Conservation (phyloP, 2,329 filamentous ascomycete genomes). For the Verticillium zaregamsianum region DNA sequence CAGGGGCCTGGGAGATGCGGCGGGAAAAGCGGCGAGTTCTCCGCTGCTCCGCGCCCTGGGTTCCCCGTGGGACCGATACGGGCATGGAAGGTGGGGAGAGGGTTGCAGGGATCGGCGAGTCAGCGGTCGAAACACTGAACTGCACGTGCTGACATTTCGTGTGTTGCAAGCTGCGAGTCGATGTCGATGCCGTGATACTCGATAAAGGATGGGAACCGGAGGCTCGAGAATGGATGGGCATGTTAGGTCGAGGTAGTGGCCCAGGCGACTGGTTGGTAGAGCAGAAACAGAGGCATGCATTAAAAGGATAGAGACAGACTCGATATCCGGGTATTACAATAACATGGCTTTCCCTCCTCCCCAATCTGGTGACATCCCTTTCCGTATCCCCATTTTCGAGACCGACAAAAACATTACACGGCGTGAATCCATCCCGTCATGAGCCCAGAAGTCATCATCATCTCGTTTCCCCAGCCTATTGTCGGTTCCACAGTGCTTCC, state of each 20-base stretch:
- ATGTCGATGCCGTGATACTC: no score
- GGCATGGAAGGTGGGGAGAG: not conserved
- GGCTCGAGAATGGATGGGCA: no score
- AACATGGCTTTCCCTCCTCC: not conserved
- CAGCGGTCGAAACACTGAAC: not conserved
- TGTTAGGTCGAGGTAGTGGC: no score
- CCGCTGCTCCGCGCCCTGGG: slow-evolving; percentile 1
- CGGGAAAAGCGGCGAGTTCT: slow-evolving; percentile 7
- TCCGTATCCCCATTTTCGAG: not conserved
- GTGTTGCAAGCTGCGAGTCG: no score
- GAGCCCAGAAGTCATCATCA: not conserved
- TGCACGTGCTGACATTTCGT: no score
- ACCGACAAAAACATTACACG: not conserved
- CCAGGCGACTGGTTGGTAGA: not conserved
- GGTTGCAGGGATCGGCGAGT: not conserved
- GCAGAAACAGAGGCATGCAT: not conserved
- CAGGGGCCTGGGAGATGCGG: not conserved
- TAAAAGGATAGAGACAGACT: not conserved
- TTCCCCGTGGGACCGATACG: not conserved
- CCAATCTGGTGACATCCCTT: not conserved
- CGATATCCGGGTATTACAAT: not conserved
- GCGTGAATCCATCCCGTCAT: not conserved
- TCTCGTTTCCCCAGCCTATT: not conserved
- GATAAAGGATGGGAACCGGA: no score
- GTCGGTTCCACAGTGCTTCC: slow-evolving; percentile 13